Percentiles rank a stretch among this genome's conserved stretches.
phyloP scores from a whole-genome alignment of 2,329 filamentous ascomycete species.

The Drechslerella coelobrocha region DNA sequence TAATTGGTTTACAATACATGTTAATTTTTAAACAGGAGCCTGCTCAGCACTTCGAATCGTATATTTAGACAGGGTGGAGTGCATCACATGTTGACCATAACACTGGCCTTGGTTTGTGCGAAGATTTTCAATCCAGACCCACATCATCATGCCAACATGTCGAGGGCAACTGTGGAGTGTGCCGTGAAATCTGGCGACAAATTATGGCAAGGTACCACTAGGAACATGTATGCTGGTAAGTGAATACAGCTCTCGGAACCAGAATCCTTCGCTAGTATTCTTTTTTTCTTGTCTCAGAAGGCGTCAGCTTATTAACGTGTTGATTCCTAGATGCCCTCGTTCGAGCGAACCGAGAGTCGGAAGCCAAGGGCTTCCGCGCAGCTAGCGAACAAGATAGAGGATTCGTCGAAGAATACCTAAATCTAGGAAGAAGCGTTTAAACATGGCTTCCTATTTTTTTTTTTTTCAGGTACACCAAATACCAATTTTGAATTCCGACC shows the following conservation, averaged over 20 bases:
- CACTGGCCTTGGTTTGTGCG: slow-evolving; percentile 42
- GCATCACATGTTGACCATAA: slow-evolving; percentile 46
- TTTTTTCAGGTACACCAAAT: no score
- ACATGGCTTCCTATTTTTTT: slow-evolving; percentile 3
- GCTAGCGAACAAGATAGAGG: slow-evolving; percentile 45
- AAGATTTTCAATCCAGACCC: slow-evolving; percentile 46
- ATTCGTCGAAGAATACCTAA: slow-evolving; percentile 42
- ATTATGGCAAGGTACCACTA: slow-evolving; percentile 41
- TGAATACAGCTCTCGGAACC: not conserved
- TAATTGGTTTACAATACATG: not conserved
- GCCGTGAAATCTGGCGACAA: slow-evolving; percentile 43
- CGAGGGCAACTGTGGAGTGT: slow-evolving; percentile 41
- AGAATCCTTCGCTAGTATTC: not conserved
- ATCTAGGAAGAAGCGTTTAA: slow-evolving; percentile 36
- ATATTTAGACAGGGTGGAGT: slow-evolving; percentile 49
- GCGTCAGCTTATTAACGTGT: slow-evolving; percentile 7
- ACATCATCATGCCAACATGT: slow-evolving; percentile 47
- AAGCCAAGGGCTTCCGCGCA: slow-evolving; percentile 37
- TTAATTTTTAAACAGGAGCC: slow-evolving; percentile 31
- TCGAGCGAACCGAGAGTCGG: slow-evolving; percentile 44
- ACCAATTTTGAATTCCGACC: no score
- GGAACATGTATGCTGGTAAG: slow-evolving; percentile 40
- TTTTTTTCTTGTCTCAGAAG: not conserved
- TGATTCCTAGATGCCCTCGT: slow-evolving; percentile 36
- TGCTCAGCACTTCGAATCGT: slow-evolving; percentile 44